These are phyloP conservation scores for Hypoxylon sp. DNA, from an alignment of 2,329 filamentous ascomycete genomes.

Conservation along the genomic window DNA sequence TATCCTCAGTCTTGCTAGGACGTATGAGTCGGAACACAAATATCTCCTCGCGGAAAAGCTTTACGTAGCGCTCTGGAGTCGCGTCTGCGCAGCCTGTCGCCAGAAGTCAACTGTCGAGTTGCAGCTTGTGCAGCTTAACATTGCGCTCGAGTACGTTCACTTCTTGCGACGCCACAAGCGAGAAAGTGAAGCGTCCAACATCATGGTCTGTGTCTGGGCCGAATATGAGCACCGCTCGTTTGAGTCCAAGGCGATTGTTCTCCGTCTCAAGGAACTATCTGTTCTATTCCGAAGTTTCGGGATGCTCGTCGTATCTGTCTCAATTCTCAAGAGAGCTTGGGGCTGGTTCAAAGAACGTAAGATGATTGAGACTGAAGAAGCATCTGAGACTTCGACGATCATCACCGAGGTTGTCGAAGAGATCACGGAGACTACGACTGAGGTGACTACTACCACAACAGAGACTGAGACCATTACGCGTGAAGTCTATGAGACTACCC, in stretches of 20 bases:
- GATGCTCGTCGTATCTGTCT: conserved; percentile 54
- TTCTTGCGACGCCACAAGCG: conserved; percentile 55
- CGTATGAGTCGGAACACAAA: conserved; percentile 55
- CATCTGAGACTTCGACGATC: conserved; percentile 54
- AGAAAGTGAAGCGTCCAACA: conserved; percentile 57
- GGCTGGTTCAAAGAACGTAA: conserved; percentile 57
- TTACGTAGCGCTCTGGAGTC: conserved; percentile 59
- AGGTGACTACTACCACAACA: conserved; percentile 55
- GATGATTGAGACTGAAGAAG: conserved; percentile 54
- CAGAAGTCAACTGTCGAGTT: conserved; percentile 53
- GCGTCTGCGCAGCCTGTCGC: conserved; percentile 55
- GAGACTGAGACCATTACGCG: conserved; percentile 55
- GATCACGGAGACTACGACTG: conserved; percentile 55
- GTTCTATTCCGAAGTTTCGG: conserved; percentile 55
- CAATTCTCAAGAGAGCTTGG: conserved; percentile 58
- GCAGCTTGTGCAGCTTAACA: conserved; percentile 57
- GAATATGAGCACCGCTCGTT: conserved; percentile 58
- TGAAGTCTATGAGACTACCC: conserved; percentile 57
- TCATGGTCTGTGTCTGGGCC: conserved; percentile 59
- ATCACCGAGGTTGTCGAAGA: conserved; percentile 60
- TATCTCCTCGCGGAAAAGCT: conserved; percentile 57
- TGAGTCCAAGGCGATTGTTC: conserved; percentile 54
- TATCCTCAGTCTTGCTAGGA: conserved; percentile 55
- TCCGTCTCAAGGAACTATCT: conserved; percentile 57
- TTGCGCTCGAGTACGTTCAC: conserved; percentile 57